Evolutionary conservation across 2,329 filamentous ascomycete genomes (phyloP).

Genomic region (Atkinsonella hypoxylon): DNA sequence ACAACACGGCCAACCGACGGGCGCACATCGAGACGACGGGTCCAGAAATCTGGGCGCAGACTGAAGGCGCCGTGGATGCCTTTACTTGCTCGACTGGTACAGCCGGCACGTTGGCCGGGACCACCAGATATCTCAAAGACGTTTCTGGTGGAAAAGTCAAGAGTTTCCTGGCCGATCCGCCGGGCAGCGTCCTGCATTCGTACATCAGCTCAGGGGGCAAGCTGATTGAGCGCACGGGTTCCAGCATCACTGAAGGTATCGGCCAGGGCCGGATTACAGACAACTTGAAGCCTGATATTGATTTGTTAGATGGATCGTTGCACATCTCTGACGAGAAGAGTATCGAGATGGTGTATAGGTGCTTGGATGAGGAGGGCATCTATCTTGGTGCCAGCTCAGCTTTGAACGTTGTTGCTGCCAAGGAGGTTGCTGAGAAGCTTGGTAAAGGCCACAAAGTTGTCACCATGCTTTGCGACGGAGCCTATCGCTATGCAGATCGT

Average conservation of each 20-base stretch:
- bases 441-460: constrained; percentile 85
- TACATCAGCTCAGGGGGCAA: constrained; percentile 81
- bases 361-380: constrained; percentile 87
- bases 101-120: constrained; percentile 79
- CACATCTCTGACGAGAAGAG: constrained; percentile 85
- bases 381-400: constrained; percentile 91
- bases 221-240: constrained; percentile 67
- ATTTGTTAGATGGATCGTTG: constrained; percentile 71
- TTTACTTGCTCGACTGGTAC: constrained; percentile 96
- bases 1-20: constrained; percentile 86
- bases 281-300: constrained; percentile 78
- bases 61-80: constrained; percentile 71
- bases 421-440: constrained; percentile 83
- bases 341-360: constrained; percentile 95
- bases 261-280: constrained; percentile 95
- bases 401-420: constrained; percentile 89
- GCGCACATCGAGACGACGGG: constrained; percentile 96
- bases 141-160: constrained; percentile 67
- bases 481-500: constrained; percentile 92
- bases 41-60: constrained; percentile 95
- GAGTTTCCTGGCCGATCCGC: constrained; percentile 84
- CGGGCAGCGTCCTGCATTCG: constrained; percentile 83
- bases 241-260: constrained; percentile 94
- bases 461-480: constrained; percentile 87
- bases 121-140: constrained; percentile 81